Evolutionary conservation across 192 early-diverging fungal genomes (phyloP), one percentile per base, ranked within the genome.

Genomic region (Piromyces sp.): DNA sequence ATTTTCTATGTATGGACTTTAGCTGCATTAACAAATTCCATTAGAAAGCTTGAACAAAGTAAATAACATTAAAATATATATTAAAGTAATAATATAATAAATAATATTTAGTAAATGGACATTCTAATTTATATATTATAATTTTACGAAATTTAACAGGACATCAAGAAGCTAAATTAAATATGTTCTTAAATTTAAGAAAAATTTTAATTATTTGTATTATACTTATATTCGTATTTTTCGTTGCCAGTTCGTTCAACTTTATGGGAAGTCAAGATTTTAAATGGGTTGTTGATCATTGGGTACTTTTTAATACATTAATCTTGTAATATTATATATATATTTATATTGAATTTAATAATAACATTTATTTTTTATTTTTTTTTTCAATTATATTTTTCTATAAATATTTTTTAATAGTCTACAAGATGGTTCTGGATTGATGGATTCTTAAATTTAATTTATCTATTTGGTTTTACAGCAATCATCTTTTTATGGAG

Each of bases 1-100:
- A 85, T 91, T 30, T 99, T 99, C 81, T 98, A 99, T 86, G 89
- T 94, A n/a, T 96, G 95, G 94, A 99, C 92, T 15, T 86, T 99
- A 79, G 90, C 90, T 78, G 95, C 94, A 2, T 88, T 97, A 79
- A 92, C 92, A 14, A 82, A 89, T 15, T 96, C 97, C 1, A 93
- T 96, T 28, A 86, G 89, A 12, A 88, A 92, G 11, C 90, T 98
- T 30, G 91, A 94, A 82, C 85, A 90, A 33, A 91, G 94, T 79
- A 89, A 93, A 80, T 96, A 99, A 88, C 88, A n/a, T 94, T 95
- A 81, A 99, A 97, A 87, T 89, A 95, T 58, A 83, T 88, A 79
- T n/a, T n/a, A n/a, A n/a, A n/a, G n/a, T n/a, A n/a, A n/a, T n/a
- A n/a, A n/a, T n/a, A n/a, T n/a, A n/a, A n/a, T n/a, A n/a, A n/a